phyloP scores from a whole-genome alignment of 2,329 filamentous ascomycete genomes.

The Hypoxylon sp. region DNA sequence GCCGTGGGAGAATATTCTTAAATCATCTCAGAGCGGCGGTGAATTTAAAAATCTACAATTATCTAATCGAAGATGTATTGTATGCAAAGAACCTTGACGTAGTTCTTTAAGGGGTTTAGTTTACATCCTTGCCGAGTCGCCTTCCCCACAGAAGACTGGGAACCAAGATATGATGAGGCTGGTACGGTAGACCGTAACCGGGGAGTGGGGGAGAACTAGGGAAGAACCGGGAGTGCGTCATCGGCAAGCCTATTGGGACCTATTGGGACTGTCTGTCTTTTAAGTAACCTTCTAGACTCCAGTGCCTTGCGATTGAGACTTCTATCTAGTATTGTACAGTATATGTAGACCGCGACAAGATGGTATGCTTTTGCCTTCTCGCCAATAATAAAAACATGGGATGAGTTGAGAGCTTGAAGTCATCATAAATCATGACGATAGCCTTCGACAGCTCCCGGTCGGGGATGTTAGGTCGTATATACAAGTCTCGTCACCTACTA shows the following conservation, averaged over 20 bases:
- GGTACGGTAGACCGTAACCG: slow-evolving; percentile 11
- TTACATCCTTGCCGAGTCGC: slow-evolving; percentile 23
- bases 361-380: slow-evolving; percentile 17
- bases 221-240: slow-evolving; percentile 23
- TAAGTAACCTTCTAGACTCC: slow-evolving; percentile 20
- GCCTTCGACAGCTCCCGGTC: slow-evolving; percentile 32
- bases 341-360: slow-evolving; percentile 26
- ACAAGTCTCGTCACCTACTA: slow-evolving; percentile 42
- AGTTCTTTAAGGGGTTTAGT: slow-evolving; percentile 30
- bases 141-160: slow-evolving; percentile 31
- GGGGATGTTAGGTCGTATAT: slow-evolving; percentile 28
- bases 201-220: slow-evolving; percentile 3
- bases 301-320: slow-evolving; percentile 36
- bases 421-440: slow-evolving; percentile 37
- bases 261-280: slow-evolving; percentile 4
- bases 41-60: slow-evolving; percentile 31
- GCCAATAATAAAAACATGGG: slow-evolving; percentile 42
- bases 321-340: slow-evolving; percentile 46
- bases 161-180: slow-evolving; percentile 6
- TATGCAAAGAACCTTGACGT: slow-evolving; percentile 31
- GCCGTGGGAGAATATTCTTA: slow-evolving; percentile 1
- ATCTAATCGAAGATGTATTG: slow-evolving; percentile 29
- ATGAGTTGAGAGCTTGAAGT: slow-evolving; percentile 53
- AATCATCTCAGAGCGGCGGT: slow-evolving; percentile 31
- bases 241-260: slow-evolving; percentile 21